Conservation (phyloP, 176 grass and related monocot genomes). For the Triticum aestivum region DNA sequence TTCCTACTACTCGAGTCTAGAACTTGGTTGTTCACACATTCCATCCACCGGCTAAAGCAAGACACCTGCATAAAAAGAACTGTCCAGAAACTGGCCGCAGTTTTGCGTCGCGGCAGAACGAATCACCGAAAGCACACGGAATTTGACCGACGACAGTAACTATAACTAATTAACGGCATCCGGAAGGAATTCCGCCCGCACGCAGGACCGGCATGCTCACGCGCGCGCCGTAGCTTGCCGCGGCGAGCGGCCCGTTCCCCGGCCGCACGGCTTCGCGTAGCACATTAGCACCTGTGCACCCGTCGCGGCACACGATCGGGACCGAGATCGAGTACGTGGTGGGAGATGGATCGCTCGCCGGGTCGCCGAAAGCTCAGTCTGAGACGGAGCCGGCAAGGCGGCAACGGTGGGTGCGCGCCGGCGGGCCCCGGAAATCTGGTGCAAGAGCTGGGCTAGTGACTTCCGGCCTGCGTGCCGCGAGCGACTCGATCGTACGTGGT, state of each 20-base stretch:
- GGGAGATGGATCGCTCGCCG: not conserved
- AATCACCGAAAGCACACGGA: too few relatives aligned
- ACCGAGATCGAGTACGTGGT: too few relatives aligned
- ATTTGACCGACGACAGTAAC: not conserved
- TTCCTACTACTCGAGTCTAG: not conserved
- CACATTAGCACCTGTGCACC: too few relatives aligned
- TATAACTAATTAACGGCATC: not conserved
- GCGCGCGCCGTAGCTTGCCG: not conserved
- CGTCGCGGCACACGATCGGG: too few relatives aligned
- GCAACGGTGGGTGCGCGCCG: not conserved
- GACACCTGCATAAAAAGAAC: not conserved
- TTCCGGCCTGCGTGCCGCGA: not conserved
- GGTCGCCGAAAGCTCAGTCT: not conserved
- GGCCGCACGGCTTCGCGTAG: not conserved
- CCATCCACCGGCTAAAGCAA: not conserved
- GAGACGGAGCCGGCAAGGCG: not conserved
- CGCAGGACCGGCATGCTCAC: not conserved
- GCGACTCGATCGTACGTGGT: not conserved
- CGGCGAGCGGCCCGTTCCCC: not conserved
- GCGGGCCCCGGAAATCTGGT: slow-evolving; percentile 14
- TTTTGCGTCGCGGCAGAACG: too few relatives aligned
- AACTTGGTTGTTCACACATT: slow-evolving; percentile 12
- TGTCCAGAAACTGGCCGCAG: too few relatives aligned
- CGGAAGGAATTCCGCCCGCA: too few relatives aligned
- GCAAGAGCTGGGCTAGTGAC: not conserved